Evolutionary conservation across 192 early-diverging fungal species (phyloP).

Genomic region (Coemansia reversa): DNA sequence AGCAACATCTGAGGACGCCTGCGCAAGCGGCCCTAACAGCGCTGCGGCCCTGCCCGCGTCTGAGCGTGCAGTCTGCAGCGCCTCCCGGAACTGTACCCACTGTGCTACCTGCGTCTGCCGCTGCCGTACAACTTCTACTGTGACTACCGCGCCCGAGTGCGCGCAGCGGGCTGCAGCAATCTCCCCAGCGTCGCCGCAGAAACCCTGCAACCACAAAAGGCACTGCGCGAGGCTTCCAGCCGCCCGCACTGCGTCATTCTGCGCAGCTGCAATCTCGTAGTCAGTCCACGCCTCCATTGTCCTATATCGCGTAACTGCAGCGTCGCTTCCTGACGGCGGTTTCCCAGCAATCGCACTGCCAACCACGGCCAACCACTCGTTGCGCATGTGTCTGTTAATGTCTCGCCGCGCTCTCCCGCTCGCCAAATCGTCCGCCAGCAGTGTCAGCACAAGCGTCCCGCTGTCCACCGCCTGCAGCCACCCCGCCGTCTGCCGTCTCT

Average conservation of each 20-base stretch:
- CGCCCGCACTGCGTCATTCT: slow-evolving; percentile 14
- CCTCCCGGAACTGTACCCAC: slow-evolving; percentile 18
- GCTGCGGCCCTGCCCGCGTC: slow-evolving; percentile 7
- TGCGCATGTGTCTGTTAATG: slow-evolving; percentile 10
- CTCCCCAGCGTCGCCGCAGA: neutral
- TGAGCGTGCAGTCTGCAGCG: slow-evolving; percentile 11
- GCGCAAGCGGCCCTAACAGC: neutral
- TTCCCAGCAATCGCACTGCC: slow-evolving; percentile 1
- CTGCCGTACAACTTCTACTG: slow-evolving; percentile 11
- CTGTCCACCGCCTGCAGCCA: slow-evolving; percentile 2
- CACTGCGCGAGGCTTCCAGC: slow-evolving; percentile 12
- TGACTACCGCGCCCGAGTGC: slow-evolving; percentile 24
- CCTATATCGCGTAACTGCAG: slow-evolving; percentile 11
- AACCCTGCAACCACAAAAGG: neutral
- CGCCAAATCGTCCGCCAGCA: slow-evolving; percentile 15
- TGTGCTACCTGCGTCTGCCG: slow-evolving; percentile 14
- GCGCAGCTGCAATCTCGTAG: slow-evolving; percentile 25
- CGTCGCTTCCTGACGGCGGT: neutral
- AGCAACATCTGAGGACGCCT: neutral
- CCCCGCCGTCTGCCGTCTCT: neutral
- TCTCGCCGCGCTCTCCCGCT: neutral
- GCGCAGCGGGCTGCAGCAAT: slow-evolving; percentile 13
- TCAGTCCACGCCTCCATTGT: slow-evolving; percentile 34
- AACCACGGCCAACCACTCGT: slow-evolving; percentile 14
- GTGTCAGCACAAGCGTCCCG: slow-evolving; percentile 16